A percentile compares a stretch with the other conserved stretches of the same genome.
phyloP scores from a whole-genome alignment of 2,329 filamentous ascomycete species.

The Penicillium sp. region DNA sequence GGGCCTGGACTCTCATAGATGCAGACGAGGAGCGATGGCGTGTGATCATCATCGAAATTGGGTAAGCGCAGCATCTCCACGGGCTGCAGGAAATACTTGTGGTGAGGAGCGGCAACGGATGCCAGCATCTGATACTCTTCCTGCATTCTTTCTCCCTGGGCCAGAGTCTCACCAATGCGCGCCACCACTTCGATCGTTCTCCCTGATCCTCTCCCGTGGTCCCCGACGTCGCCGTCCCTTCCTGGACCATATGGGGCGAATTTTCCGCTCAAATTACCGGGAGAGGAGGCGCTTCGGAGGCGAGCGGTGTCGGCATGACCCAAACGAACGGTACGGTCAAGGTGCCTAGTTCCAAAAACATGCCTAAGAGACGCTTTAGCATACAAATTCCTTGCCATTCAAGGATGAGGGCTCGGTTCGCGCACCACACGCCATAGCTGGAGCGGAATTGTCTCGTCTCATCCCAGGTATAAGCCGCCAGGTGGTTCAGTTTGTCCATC shows the following conservation, averaged over 20 bases:
- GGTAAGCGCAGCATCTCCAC: constrained; percentile 2
- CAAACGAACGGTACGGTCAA: background rate
- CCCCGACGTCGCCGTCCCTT: background rate
- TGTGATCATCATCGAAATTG: background rate
- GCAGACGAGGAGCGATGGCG: background rate
- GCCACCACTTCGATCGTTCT: constrained; percentile 2
- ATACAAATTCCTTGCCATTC: background rate
- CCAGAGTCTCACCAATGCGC: background rate
- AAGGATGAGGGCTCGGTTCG: background rate
- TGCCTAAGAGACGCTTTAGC: background rate
- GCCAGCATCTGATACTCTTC: constrained; percentile 3
- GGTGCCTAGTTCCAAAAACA: background rate
- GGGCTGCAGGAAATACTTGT: background rate
- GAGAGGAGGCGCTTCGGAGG: background rate
- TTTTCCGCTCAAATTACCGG: background rate
- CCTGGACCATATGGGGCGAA: background rate
- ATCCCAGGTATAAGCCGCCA: background rate
- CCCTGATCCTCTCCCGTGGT: background rate
- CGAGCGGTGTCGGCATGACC: background rate
- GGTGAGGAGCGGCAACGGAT: background rate
- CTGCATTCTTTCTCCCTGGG: background rate
- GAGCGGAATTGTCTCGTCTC: background rate
- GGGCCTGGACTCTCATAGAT: background rate
- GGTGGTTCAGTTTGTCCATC: background rate
- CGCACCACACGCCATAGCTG: background rate